These are phyloP conservation scores for Acephala macrosclerotiorum DNA, from an alignment of 2,329 filamentous ascomycete genomes.

Conservation along the genomic window DNA sequence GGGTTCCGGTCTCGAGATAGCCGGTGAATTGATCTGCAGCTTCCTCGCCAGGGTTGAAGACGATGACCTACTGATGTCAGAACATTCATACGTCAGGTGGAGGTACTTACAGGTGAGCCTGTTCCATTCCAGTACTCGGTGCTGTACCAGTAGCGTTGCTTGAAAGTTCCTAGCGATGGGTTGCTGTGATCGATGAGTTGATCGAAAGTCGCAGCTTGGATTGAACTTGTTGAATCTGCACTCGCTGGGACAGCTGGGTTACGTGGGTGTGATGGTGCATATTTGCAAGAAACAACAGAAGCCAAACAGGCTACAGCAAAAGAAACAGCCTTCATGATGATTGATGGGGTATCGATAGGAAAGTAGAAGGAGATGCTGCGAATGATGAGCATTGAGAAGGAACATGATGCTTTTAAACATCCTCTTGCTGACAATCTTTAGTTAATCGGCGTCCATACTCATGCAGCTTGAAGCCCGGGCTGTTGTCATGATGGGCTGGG, in stretches of 20 bases:
- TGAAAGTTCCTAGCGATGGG: constrained; percentile 58
- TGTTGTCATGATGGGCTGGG: too few species aligned
- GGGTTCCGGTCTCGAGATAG: neutral
- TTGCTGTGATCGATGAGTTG: constrained; percentile 64
- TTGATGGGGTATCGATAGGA: neutral
- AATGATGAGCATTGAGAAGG: neutral
- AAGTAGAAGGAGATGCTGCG: neutral
- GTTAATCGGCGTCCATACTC: neutral
- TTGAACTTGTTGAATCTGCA: neutral
- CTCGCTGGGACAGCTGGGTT: constrained; percentile 6
- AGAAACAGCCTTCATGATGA: constrained; percentile 5
- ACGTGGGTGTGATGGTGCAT: neutral
- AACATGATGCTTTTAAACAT: constrained; percentile 6
- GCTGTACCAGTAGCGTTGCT: constrained; percentile 59
- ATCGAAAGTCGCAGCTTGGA: constrained; percentile 47
- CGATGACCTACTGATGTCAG: constrained; percentile 41
- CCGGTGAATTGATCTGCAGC: neutral
- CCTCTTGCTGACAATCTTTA: neutral
- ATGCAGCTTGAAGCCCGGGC: neutral
- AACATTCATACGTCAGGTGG: too few species aligned
- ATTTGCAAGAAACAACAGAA: constrained; percentile 6
- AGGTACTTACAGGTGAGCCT: constrained; percentile 53
- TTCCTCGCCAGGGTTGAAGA: constrained; percentile 56
- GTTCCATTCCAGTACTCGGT: constrained; percentile 57
- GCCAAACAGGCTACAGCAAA: constrained; percentile 8